These are phyloP conservation scores for Chloranthus sessilifolius DNA, from an alignment of 164 flowering plant species.

Conservation along the genomic window DNA sequence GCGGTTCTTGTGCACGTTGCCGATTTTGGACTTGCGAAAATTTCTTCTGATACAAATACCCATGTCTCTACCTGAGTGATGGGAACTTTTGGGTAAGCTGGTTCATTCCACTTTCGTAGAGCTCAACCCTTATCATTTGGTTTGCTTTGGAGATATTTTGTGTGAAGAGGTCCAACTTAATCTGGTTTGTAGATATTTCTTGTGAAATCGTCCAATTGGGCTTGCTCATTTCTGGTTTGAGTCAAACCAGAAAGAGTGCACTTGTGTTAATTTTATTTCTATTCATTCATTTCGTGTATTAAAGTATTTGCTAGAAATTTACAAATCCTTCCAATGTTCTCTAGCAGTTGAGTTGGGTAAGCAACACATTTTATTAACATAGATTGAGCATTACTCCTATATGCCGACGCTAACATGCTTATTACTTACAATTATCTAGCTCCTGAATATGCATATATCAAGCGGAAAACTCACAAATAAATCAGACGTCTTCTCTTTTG, in stretches of 20 bases:
- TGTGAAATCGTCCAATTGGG: too few species aligned
- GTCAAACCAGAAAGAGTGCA: background rate
- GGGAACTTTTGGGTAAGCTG: slow-evolving; percentile 91
- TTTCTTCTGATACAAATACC: slow-evolving; percentile 74
- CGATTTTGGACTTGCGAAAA: slow-evolving; percentile 96
- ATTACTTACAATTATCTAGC: slow-evolving; percentile 69
- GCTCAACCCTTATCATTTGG: slow-evolving; percentile 1
- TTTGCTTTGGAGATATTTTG: background rate
- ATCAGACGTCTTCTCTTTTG: slow-evolving; percentile 91
- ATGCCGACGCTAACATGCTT: slow-evolving; percentile 2
- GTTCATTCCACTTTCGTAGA: background rate
- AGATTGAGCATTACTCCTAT: too few species aligned
- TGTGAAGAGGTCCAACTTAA: too few species aligned
- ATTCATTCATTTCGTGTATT: background rate
- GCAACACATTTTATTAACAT: too few species aligned
- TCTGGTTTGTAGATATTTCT: too few species aligned
- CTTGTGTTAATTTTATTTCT: too few species aligned
- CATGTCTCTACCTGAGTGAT: slow-evolving; percentile 96
- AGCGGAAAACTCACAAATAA: slow-evolving; percentile 87
- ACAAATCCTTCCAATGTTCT: too few species aligned
- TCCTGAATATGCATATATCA: slow-evolving; percentile 89
- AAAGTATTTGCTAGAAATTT: background rate
- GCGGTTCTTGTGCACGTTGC: slow-evolving; percentile 61
- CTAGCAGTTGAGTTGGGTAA: too few species aligned
- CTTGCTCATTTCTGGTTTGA: background rate